phyloP scores from a whole-genome alignment of 192 early-diverging fungal species.

The Backusella circina region DNA sequence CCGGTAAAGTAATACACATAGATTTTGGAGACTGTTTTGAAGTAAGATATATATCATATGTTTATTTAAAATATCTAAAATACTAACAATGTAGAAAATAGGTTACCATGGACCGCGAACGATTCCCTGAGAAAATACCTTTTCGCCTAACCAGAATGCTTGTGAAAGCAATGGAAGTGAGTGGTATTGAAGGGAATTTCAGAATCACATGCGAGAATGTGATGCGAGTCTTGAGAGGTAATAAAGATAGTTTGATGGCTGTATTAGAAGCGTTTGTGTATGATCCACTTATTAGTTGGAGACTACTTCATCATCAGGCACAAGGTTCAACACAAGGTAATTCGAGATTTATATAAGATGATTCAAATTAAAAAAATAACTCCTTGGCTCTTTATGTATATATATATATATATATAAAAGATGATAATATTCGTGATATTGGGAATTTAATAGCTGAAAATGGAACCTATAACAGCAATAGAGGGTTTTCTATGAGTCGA shows the following conservation, averaged over 20 bases:
- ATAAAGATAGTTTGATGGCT: conserved; percentile 97
- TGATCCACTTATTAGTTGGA: conserved; percentile 93
- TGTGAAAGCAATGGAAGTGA: conserved; percentile 98
- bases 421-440: conserved; percentile 19
- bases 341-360: no score
- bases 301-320: conserved; percentile 52
- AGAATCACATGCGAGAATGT: conserved; percentile 94
- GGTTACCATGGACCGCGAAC: conserved; percentile 92
- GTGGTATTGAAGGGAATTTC: conserved; percentile 95
- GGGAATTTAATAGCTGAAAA: conserved; percentile 18
- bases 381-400: no score
- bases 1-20: conserved; percentile 95
- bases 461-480: conserved; percentile 20
- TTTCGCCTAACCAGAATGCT: conserved; percentile 98
- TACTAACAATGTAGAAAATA: conserved; percentile 12
- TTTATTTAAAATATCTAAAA: no score
- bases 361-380: no score
- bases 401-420: background rate
- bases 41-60: conserved; percentile 38
- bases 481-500: conserved; percentile 29
- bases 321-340: conserved; percentile 40
- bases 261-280: conserved; percentile 97
- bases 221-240: conserved; percentile 90
- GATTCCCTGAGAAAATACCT: conserved; percentile 97
- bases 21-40: conserved; percentile 99